Conservation (phyloP, 352 stramenopile genomes). For the Thraustochytrium striatum region DNA sequence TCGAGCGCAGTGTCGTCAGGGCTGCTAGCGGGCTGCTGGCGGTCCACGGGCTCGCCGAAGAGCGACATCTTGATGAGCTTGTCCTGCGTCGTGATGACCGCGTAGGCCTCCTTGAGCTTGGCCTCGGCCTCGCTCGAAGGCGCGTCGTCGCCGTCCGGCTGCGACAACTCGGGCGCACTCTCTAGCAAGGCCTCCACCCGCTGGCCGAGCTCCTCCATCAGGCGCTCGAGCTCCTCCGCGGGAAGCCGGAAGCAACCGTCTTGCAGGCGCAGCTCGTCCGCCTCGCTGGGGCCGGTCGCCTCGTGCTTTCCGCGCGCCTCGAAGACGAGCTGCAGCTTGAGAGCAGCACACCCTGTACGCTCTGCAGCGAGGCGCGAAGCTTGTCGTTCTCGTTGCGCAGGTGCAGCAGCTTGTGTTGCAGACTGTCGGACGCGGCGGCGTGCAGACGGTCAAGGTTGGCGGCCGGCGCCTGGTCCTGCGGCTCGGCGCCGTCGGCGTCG, state of each 20-base stretch:
- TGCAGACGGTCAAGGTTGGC: too few relatives aligned
- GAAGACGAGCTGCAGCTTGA: neutral
- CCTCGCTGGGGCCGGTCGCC: neutral
- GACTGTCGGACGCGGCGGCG: too few relatives aligned
- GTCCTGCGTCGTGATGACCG: too few relatives aligned
- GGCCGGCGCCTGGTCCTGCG: neutral
- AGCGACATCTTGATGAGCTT: too few relatives aligned
- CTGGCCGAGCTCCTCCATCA: neutral
- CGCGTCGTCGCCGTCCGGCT: neutral
- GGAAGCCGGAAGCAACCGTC: neutral
- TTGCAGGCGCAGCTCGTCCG: neutral
- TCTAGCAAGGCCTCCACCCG: conserved; percentile 1
- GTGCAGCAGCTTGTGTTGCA: too few relatives aligned
- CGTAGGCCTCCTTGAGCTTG: conserved; percentile 29
- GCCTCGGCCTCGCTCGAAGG: neutral
- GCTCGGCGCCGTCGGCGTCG: neutral
- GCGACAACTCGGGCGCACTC: neutral
- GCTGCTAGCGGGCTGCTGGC: too few relatives aligned
- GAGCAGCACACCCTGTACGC: neutral
- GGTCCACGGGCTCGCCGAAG: too few relatives aligned
- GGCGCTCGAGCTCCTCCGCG: conserved; percentile 20
- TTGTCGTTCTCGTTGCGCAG: conserved; percentile 18
- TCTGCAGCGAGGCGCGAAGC: conserved; percentile 10
- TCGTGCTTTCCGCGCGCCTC: neutral
- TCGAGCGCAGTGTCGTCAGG: too few relatives aligned